Evolutionary conservation across 2,329 filamentous ascomycete genomes (phyloP), one percentile per base, ranked within the genome.

Genomic region (Aspergillus niger): DNA sequence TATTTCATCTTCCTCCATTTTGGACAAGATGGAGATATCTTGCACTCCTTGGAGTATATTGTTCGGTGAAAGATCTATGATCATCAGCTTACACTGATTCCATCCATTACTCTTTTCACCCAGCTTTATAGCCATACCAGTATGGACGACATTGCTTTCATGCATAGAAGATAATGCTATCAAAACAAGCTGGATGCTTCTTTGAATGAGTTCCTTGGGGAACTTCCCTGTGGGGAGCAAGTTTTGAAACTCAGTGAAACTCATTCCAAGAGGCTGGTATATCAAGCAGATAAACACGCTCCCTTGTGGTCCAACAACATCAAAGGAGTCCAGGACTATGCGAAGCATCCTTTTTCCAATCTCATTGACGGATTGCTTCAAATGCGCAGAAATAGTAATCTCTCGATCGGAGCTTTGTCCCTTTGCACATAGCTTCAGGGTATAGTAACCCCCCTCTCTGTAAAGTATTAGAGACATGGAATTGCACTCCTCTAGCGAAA

Each of bases 41-140:
- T 65, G 58, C 7, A 73, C 69, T 2, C 60, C 63, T 11, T 70
- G 53, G 32, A 77, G 66, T 41, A 77, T 67, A 20, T 77, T 76
- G 8, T 70, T 69, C 3, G 69, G 63, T 44, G 69, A 69, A 11
- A 76, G 67, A 62, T 76, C 70, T 74, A 11, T 24, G 1, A 20
- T n/a, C 28, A n/a, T 55, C 28, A 60, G 47, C 60, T 47, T 10
- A 36, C 17, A 39, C 26, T 4, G 3, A 10, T 4, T 30, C 10
- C 8, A 30, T 8, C 5, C 11, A 30, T 30, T 4, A 4, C 11
- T 10, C 20, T 36, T 8, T 22, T 22, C 43, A 1, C 28, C 48
- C 11, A 2, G 11, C 41, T 11, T 8, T 50, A 39, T 52, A 10
- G 5, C 48, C 63, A 61, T 55, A 67, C 68, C 69, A 28, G 69